These are phyloP conservation scores for Xylariaceae sp. DNA, from an alignment of 2,329 filamentous ascomycete genomes.

Conservation along the genomic window DNA sequence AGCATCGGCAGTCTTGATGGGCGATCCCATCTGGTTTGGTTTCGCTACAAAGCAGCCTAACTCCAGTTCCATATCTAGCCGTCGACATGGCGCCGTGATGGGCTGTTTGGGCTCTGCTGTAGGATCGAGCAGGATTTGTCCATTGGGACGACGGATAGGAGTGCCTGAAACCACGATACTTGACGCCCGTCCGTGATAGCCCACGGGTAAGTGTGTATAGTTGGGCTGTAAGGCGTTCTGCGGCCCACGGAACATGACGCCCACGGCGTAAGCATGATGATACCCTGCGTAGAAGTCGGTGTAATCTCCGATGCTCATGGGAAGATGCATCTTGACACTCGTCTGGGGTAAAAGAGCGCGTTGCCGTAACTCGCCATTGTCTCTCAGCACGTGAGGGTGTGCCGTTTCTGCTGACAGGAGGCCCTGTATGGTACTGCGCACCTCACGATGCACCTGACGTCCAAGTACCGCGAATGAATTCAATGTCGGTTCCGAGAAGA, in stretches of 20 bases:
- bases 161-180: conserved; percentile 72
- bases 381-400: conserved; percentile 56
- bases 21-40: conserved; percentile 58
- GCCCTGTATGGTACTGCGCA: conserved; percentile 63
- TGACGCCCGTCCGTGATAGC: conserved; percentile 74
- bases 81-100: conserved; percentile 56
- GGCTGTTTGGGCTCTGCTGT: conserved; percentile 57
- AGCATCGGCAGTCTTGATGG: conserved; percentile 58
- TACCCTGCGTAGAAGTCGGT: conserved; percentile 80
- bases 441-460: conserved; percentile 59
- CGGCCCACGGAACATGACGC: conserved; percentile 66
- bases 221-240: conserved; percentile 72
- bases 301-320: conserved; percentile 76
- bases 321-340: conserved; percentile 61
- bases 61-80: conserved; percentile 76
- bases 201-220: conserved; percentile 75
- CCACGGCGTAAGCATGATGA: conserved; percentile 67
- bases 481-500: conserved; percentile 61
- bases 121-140: conserved; percentile 66
- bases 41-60: conserved; percentile 68
- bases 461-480: conserved; percentile 72
- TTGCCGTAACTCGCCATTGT: conserved; percentile 54
- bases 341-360: conserved; percentile 54
- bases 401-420: conserved; percentile 57
- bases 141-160: conserved; percentile 64